These are phyloP conservation scores for Lasiosphaeriaceae sp. DNA, from an alignment of 495 filamentous ascomycete genomes.

Conservation along the genomic window DNA sequence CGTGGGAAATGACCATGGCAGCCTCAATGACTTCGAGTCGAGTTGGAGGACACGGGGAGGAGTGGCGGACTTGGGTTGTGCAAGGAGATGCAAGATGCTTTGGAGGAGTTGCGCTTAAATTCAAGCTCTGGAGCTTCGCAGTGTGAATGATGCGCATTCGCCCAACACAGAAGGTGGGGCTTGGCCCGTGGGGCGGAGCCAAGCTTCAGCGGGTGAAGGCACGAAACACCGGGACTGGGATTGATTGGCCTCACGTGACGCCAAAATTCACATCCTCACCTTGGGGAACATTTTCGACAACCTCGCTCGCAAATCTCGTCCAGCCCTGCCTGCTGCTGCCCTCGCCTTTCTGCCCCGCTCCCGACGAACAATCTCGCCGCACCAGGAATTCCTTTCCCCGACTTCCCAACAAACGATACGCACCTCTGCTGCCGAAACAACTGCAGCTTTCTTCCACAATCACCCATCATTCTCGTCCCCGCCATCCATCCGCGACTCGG, in stretches of 20 bases:
- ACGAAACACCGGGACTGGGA: background rate
- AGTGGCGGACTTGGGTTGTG: too few species aligned
- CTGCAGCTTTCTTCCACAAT: background rate
- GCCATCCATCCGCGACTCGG: background rate
- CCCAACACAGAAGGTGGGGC: too few species aligned
- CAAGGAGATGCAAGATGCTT: too few species aligned
- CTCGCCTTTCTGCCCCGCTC: constrained; percentile 4
- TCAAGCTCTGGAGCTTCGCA: too few species aligned
- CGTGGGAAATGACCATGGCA: constrained; percentile 15
- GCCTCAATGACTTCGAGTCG: background rate
- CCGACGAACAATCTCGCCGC: constrained; percentile 1
- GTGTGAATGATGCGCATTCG: too few species aligned
- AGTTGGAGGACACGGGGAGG: too few species aligned
- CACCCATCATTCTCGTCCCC: background rate
- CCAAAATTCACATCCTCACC: background rate
- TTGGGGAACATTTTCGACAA: constrained; percentile 13
- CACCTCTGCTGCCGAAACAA: background rate
- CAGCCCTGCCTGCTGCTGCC: constrained; percentile 7
- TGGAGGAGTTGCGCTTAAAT: too few species aligned
- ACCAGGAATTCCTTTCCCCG: background rate
- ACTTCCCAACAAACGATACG: background rate
- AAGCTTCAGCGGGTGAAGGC: background rate
- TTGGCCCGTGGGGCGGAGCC: background rate
- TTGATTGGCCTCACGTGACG: constrained; percentile 9
- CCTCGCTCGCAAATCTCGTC: constrained; percentile 8